A percentile compares a stretch with the other conserved stretches of the same genome.
phyloP scores from a whole-genome alignment of 352 stramenopile genomes.

The Plasmopara halstedii region DNA sequence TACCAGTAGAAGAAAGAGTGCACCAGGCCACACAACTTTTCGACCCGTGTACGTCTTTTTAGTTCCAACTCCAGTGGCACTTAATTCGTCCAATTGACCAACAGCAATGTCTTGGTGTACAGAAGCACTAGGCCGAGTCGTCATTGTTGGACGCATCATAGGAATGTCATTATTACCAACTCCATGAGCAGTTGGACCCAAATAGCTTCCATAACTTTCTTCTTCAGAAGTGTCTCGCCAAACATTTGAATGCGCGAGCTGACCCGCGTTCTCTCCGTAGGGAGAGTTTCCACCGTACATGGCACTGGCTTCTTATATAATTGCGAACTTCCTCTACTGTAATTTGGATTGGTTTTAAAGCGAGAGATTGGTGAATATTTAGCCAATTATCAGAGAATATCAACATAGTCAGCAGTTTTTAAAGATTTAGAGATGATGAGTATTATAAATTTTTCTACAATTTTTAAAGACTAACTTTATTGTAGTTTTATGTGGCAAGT shows the following conservation, averaged over 20 bases:
- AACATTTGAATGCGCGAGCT: constrained; percentile 36
- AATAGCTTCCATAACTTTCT: constrained; percentile 66
- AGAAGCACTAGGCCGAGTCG: constrained; percentile 21
- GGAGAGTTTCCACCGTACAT: constrained; percentile 25
- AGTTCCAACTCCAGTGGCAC: constrained; percentile 4
- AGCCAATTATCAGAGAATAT: too few relatives aligned
- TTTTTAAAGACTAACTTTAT: too few relatives aligned
- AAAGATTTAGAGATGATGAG: too few relatives aligned
- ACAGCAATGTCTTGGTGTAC: constrained; percentile 68
- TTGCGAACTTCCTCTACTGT: too few relatives aligned
- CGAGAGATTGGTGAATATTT: too few relatives aligned
- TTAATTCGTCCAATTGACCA: constrained; percentile 48
- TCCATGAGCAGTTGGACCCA: constrained; percentile 34
- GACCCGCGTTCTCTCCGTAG: constrained; percentile 24
- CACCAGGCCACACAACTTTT: constrained; percentile 73
- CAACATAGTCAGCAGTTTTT: too few relatives aligned
- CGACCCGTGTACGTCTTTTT: constrained; percentile 47
- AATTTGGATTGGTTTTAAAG: too few relatives aligned
- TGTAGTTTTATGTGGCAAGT: too few relatives aligned
- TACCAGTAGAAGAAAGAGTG: constrained; percentile 59
- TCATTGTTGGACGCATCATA: constrained; percentile 47
- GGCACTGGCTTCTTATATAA: too few relatives aligned
- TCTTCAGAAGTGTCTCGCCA: constrained; percentile 70
- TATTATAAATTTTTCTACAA: too few relatives aligned
- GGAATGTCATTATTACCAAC: constrained; percentile 25